phyloP scores from a whole-genome alignment of 2,329 filamentous ascomycete species.

The Hysterium pulicare region DNA sequence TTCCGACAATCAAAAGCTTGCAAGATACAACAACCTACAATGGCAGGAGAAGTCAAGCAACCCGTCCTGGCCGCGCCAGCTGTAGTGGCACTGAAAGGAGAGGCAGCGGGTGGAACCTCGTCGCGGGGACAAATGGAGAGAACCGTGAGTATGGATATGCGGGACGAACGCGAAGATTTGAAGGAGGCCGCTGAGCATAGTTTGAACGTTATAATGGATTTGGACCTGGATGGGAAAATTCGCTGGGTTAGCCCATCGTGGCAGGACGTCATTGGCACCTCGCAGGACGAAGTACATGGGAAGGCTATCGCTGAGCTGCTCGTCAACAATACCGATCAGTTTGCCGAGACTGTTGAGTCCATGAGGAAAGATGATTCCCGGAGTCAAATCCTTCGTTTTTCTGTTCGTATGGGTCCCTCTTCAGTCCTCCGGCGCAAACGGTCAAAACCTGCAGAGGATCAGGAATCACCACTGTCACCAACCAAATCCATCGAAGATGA shows the following conservation, averaged over 20 bases:
- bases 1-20: slow-evolving; percentile 6
- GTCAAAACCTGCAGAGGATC: slow-evolving; percentile 19
- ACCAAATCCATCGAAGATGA: slow-evolving; percentile 21
- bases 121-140: slow-evolving; percentile 50
- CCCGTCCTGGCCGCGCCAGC: slow-evolving; percentile 42
- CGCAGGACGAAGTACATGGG: slow-evolving; percentile 68
- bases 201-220: slow-evolving; percentile 90
- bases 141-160: slow-evolving; percentile 81
- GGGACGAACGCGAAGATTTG: slow-evolving; percentile 88
- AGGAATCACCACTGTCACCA: slow-evolving; percentile 26
- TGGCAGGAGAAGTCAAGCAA: slow-evolving; percentile 28
- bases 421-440: slow-evolving; percentile 33
- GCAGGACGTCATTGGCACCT: slow-evolving; percentile 85
- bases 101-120: slow-evolving; percentile 27
- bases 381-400: slow-evolving; percentile 67
- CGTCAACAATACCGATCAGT: slow-evolving; percentile 74
- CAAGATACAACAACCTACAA: slow-evolving; percentile 16
- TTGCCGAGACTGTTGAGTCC: slow-evolving; percentile 77
- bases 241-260: slow-evolving; percentile 97
- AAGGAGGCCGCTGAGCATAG: slow-evolving; percentile 95
- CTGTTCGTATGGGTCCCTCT: slow-evolving; percentile 33
- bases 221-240: slow-evolving; percentile 84
- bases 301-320: slow-evolving; percentile 77
- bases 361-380: slow-evolving; percentile 87
- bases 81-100: slow-evolving; percentile 42